Base-by-base conservation (phyloP, 306 rosid species). In the Citrullus amarus region DNA sequence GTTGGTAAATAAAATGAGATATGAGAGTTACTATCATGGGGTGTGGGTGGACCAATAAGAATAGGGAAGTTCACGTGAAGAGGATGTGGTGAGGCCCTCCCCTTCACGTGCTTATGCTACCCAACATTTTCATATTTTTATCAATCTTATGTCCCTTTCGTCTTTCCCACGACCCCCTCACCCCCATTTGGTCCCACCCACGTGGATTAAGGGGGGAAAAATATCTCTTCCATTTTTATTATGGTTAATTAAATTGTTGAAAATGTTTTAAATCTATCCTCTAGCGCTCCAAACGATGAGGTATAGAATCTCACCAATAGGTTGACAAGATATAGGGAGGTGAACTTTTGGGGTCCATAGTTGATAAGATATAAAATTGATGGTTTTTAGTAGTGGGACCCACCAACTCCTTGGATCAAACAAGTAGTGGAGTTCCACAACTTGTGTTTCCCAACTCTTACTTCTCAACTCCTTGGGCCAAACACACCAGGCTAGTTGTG, bases 21-120 rank as follows among this genome's bases (percentile, higher is more conserved):
- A 68, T n/a, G 54, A 41, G 7, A 41, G 75, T 9, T 68, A 43
- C 74, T 62, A 32, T 62, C 16, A 36, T 39, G 34, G 76, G 10
- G 36, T 18, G 76, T 69, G 76, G 12, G 76, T 43, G 76, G 56
- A 22, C 56, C 76, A 70, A 4, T 41, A 2, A 9, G 30, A 44
- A 22, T 51, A 1, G 22, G 56, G 58, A 12, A 71, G 43, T 71
- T 48, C 76, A 71, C 76, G 76, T 71, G 76, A 71, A 71, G 39
- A 15, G 76, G 76, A 71, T 14, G n/a, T 25, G 56, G 76, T 14
- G 20, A 48, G 57, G 22, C 41, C 76, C 58, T 71, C 41, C 76
- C n/a, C 58, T 46, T 71, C 76, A 71, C 76, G 76, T 71, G 76
- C 58, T 48, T 3, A 28, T 71, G 76, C 38, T 44, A 44, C 10